A percentile compares a stretch with the other conserved stretches of the same genome.
phyloP scores from a whole-genome alignment of 2,329 filamentous ascomycete species.

The Sphaerulina vaccinii region DNA sequence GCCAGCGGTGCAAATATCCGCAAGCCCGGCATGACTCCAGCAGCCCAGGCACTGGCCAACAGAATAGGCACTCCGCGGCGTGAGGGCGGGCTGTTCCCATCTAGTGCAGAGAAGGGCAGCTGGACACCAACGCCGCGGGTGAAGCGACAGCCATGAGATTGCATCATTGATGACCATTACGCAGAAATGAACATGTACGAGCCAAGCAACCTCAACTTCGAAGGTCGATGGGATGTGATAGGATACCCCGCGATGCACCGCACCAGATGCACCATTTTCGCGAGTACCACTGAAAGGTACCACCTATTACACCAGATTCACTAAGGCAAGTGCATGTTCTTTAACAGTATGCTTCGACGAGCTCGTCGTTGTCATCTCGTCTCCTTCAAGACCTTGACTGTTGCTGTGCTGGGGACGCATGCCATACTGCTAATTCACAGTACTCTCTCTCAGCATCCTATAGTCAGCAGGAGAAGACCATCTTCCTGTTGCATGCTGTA shows the following conservation, averaged over 20 bases:
- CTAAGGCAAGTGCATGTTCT: neutral
- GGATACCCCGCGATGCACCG: slow-evolving; percentile 2
- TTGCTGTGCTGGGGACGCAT: no score
- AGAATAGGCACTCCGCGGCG: slow-evolving; percentile 53
- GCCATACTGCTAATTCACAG: neutral
- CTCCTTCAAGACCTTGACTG: neutral
- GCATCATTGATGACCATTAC: slow-evolving; percentile 1
- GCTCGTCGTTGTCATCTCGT: neutral
- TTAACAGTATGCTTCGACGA: neutral
- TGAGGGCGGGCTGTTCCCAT: slow-evolving; percentile 22
- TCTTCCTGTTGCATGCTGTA: neutral
- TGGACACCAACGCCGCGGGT: slow-evolving; percentile 27
- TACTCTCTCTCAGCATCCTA: neutral
- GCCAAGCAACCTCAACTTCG: neutral
- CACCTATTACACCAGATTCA: neutral
- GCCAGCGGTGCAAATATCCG: slow-evolving; percentile 53
- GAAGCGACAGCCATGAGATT: slow-evolving; percentile 18
- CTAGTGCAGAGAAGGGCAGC: slow-evolving; percentile 5
- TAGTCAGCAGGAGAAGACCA: neutral
- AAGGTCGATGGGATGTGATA: neutral
- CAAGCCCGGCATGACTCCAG: slow-evolving; percentile 64
- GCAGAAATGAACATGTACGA: slow-evolving; percentile 2
- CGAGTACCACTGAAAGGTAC: neutral
- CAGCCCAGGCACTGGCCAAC: slow-evolving; percentile 67
- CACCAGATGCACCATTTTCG: neutral